Evolutionary conservation across 176 grass and related monocot genomes (phyloP), one percentile per base, ranked within the genome.

Genomic region (Alopecurus myosuroides): DNA sequence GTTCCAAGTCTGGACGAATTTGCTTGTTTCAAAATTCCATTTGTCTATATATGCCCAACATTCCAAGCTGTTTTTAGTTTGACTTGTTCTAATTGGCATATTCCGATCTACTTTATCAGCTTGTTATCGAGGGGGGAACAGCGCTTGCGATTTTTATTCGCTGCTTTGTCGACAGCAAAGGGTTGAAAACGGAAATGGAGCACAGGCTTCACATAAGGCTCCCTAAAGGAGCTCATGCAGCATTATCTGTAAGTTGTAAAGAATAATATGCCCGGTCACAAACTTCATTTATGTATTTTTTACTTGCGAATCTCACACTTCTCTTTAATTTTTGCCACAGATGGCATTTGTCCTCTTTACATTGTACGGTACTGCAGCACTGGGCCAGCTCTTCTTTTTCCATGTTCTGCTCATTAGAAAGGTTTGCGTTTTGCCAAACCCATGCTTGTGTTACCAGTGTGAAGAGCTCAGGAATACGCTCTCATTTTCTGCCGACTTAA

Each of bases 321-420:
- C 4, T 51, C 12, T 76, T 33, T 28, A 50, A 72, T 11, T 61
- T 35, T 76, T 18, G 62, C 35, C 2, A 91, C 81, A 99, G 93
- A 88, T 99, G 84, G 45, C 25, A 33, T 89, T 98, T 81, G 89
- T 84, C 19, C 70, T 99, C 57, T 90, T 99, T 79, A 96, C 91
- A 49, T 81, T 88, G 51, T 96, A 99, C 63, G 88, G 93, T 77
- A 95, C 88, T 28, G 87, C 88, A 64, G 97, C 97, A 31, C 37
- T 99, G 11, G 97, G 88, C 17, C 97, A 99, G 86, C 93, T 99
- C 66, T 96, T 99, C 76, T 94, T 94, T 84, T 96, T 99, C 86
- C 97, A 99, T 83, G 85, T 94, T 40, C 88, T 99, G 65, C 93
- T 99, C 45, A 99, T 99, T 35, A 91, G 88, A 85, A 99, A 99